phyloP scores from a whole-genome alignment of 2,329 filamentous ascomycete species.

The Rutstroemia sp. region DNA sequence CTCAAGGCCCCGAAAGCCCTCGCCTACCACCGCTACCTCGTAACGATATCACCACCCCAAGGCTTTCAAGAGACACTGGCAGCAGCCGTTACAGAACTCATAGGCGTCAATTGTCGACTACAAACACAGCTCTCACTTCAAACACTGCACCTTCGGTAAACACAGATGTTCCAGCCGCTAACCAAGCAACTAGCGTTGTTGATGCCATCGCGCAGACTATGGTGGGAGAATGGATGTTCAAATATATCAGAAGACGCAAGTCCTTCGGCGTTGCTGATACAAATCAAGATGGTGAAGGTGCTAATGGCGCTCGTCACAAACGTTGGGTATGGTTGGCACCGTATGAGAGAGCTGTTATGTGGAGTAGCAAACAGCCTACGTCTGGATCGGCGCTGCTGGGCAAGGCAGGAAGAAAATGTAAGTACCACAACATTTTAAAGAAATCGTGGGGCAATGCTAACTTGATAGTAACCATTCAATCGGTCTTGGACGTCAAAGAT shows the following conservation, averaged over 20 bases:
- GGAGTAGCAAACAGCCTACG: constrained; percentile 95
- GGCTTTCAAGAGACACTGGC: constrained; percentile 33
- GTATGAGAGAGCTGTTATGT: constrained; percentile 92
- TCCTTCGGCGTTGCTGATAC: constrained; percentile 76
- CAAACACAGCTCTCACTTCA: constrained; percentile 37
- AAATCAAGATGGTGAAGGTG: constrained; percentile 61
- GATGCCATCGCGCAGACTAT: constrained; percentile 97
- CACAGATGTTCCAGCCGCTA: constrained; percentile 17
- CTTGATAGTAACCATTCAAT: constrained; percentile 77
- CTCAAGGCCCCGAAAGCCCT: constrained; percentile 62
- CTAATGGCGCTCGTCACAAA: constrained; percentile 70
- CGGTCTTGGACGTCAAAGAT: constrained; percentile 93
- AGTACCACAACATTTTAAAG: constrained; percentile 35
- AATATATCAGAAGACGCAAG: constrained; percentile 79
- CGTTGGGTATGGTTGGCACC: constrained; percentile 98
- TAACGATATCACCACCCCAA: constrained; percentile 62
- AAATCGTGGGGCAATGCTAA: constrained; percentile 21
- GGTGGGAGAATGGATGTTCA: constrained; percentile 97
- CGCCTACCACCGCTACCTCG: constrained; percentile 63
- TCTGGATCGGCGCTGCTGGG: constrained; percentile 83
- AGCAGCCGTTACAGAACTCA: constrained; percentile 39
- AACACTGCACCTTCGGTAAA: constrained; percentile 17
- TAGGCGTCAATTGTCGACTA: constrained; percentile 53
- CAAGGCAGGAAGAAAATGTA: constrained; percentile 90
- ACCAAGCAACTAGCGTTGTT: constrained; percentile 72